A percentile compares a stretch with the other conserved stretches of the same genome.
These are phyloP conservation scores for Hygrocybe coccinea DNA, from an alignment of 768 basidiomycete species.

Conservation along the genomic window DNA sequence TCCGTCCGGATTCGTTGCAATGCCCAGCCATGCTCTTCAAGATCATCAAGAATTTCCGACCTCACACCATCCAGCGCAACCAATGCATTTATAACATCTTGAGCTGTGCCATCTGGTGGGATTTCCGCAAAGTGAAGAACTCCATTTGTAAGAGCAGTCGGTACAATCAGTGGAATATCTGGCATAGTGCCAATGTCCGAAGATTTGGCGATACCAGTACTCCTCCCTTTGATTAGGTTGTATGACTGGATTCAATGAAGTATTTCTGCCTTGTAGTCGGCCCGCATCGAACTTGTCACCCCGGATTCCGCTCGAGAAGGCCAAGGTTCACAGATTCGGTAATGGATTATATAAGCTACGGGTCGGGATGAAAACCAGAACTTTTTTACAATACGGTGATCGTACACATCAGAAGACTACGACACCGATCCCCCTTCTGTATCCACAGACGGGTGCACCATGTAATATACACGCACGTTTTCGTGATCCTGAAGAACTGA, in stretches of 20 bases:
- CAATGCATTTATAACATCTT: constrained; percentile 56
- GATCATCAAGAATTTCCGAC: constrained; percentile 51
- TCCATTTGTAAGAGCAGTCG: constrained; percentile 54
- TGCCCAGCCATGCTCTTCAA: constrained; percentile 60
- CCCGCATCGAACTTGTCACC: no score
- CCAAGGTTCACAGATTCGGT: background rate
- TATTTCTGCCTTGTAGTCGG: no score
- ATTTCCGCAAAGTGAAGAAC: constrained; percentile 61
- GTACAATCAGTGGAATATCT: constrained; percentile 46
- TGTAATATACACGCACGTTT: constrained; percentile 71
- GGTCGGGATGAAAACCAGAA: no score
- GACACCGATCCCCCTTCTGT: constrained; percentile 46
- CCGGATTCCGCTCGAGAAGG: background rate
- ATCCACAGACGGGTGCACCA: constrained; percentile 88
- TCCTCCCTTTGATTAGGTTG: background rate
- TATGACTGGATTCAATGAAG: no score
- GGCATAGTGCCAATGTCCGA: constrained; percentile 30
- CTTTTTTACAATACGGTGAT: no score
- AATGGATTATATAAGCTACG: background rate
- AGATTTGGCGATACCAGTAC: background rate
- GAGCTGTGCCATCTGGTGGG: constrained; percentile 45
- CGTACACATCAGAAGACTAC: background rate
- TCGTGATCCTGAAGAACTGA: constrained; percentile 47
- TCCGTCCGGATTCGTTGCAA: constrained; percentile 61
- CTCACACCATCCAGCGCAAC: constrained; percentile 45